Base-by-base conservation (phyloP, 176 grass and related monocot genomes). In the Tillandsia leiboldiana region DNA sequence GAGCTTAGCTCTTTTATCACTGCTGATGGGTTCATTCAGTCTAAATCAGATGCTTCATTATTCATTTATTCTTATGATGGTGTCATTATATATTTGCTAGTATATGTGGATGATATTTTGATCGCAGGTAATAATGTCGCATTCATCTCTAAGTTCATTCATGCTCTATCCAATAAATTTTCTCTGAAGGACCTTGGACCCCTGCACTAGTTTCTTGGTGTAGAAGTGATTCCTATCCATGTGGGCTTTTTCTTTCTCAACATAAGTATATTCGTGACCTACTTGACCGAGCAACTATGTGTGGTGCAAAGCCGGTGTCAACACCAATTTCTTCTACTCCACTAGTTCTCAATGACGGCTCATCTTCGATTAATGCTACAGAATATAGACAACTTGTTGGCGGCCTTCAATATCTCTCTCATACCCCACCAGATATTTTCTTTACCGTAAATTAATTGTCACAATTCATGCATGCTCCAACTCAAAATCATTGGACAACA, bases 31-130 rank as follows among this genome's bases (percentile, higher is more conserved):
- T 75, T 75, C 17, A 4, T 7, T 9, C 5, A 11, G 1, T 64
- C 72, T 3, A 29, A 11, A n/a, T 9, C 28, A 50, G 54, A 65
- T 20, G 9, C 57, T 6, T 75, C 72, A 1, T 11, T 75, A 24
- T 75, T 75, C 50, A 64, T 75, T 8, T 26, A 50, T 2, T 8
- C 5, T 48, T 2, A 0, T 23, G 13, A 51, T 26, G 1, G 11
- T 4, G 1, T 10, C 1, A 10, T 26, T 18, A 13, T 49, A 11
- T 65, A 47, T 12, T 6, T 75, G 6, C 59, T 75, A 22, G 15
- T 75, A 3, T 73, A 73, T 59, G 52, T 73, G 0, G 51, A 73
- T 57, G 70, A 73, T 13, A 73, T 73, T 1, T 1, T 75, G 3
- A 50, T 75, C 11, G 66, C 57, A 11, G 58, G 73, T 7, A 65